Percentiles rank a stretch among this genome's conserved stretches.
phyloP scores from a whole-genome alignment of 164 flowering plant species.

The Aristolochia contorta region DNA sequence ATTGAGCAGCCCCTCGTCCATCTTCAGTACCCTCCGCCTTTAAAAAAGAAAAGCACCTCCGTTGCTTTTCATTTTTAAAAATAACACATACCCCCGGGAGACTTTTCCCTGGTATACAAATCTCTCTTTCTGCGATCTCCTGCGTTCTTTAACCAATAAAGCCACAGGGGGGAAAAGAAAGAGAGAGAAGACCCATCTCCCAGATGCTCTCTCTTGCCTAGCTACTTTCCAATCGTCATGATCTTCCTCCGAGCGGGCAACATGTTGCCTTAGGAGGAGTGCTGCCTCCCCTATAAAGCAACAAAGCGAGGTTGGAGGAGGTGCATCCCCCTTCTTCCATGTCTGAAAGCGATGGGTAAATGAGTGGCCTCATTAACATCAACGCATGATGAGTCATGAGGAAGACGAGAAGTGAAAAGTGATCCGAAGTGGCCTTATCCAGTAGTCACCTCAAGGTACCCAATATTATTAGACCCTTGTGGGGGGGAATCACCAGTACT shows the following conservation, averaged over 20 bases:
- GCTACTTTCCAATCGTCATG: too few relatives aligned
- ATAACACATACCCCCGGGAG: neutral
- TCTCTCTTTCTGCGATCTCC: neutral
- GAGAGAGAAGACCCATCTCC: neutral
- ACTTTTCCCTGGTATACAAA: neutral
- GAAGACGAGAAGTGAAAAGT: too few relatives aligned
- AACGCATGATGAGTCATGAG: neutral
- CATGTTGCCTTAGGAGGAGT: too few relatives aligned
- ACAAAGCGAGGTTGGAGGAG: neutral
- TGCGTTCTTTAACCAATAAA: too few relatives aligned
- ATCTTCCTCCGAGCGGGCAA: too few relatives aligned
- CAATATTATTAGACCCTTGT: neutral
- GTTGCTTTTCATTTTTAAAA: neutral
- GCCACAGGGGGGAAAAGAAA: neutral
- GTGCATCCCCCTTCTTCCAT: neutral
- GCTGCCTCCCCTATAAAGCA: too few relatives aligned
- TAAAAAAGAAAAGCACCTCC: neutral
- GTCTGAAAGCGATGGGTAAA: neutral
- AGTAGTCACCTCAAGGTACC: neutral
- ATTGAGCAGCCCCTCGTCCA: slow-evolving; percentile 20
- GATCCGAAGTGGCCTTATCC: neutral
- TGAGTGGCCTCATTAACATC: neutral
- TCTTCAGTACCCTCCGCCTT: slow-evolving; percentile 11
- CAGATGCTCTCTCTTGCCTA: neutral
- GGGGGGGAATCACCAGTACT: neutral